Evolutionary conservation across 23 red algal species (phyloP).

Genomic region (Gracilaria vermiculophylla): DNA sequence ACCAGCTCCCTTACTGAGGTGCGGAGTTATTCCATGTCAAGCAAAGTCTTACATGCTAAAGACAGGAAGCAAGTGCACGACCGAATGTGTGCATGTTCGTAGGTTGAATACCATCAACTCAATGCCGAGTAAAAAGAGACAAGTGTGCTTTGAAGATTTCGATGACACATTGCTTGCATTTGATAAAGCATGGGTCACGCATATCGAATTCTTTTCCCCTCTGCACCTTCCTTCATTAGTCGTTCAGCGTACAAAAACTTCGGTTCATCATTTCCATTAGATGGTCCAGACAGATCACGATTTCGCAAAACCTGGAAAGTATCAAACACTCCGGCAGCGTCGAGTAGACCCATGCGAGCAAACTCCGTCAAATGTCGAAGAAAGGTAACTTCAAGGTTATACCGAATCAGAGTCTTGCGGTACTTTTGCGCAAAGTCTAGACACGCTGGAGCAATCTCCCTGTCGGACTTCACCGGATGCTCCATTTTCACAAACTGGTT

Average conservation of each 20-base stretch:
- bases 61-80: no score
- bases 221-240: neutral
- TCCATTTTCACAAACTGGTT: slow-evolving; percentile 66
- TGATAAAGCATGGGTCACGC: neutral
- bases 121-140: no score
- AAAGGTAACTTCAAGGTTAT: slow-evolving; percentile 46
- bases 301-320: slow-evolving; percentile 20
- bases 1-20: no score
- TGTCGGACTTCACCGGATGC: slow-evolving; percentile 23
- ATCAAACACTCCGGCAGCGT: slow-evolving; percentile 14
- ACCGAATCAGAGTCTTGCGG: slow-evolving; percentile 14
- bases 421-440: slow-evolving; percentile 50
- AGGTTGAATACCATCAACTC: no score
- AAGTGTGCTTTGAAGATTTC: no score
- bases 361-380: slow-evolving; percentile 58
- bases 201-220: slow-evolving; percentile 21
- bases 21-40: no score
- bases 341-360: slow-evolving; percentile 46
- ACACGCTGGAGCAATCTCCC: slow-evolving; percentile 38
- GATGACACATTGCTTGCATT: neutral
- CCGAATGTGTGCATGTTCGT: no score
- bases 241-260: slow-evolving; percentile 40
- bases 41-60: no score
- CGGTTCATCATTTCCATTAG: slow-evolving; percentile 27
- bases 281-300: slow-evolving; percentile 12